phyloP scores from a whole-genome alignment of 805 yeast species.

The Cyberlindnera xylosilytica region DNA sequence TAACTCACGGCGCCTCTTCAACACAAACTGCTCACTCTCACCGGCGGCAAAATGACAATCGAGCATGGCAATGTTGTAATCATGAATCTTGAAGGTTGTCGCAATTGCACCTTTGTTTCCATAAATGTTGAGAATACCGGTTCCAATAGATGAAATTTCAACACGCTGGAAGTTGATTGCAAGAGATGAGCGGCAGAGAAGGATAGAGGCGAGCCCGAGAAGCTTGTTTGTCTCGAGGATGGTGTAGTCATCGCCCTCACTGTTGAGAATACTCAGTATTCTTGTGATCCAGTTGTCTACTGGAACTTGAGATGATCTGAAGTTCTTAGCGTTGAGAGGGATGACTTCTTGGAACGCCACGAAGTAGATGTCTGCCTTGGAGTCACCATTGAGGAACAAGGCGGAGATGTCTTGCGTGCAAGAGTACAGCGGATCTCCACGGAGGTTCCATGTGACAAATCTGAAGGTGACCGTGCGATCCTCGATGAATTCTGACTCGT shows the following conservation, averaged over 20 bases:
- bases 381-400: conserved; percentile 5
- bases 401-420: conserved; percentile 19
- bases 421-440: conserved; percentile 27
- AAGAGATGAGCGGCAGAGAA: conserved; percentile 35
- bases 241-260: conserved; percentile 27
- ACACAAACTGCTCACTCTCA: conserved; percentile 33
- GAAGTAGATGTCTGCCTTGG: conserved; percentile 35
- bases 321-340: conserved; percentile 38
- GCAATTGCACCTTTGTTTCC: conserved; percentile 62
- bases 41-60: conserved; percentile 59
- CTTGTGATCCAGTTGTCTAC: conserved; percentile 33
- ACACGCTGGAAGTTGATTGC: conserved; percentile 38
- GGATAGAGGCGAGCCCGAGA: conserved; percentile 48
- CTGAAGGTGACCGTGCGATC: conserved; percentile 24
- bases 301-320: conserved; percentile 33
- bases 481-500: conserved; percentile 19
- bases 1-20: conserved; percentile 43
- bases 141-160: conserved; percentile 44
- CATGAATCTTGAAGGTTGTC: conserved; percentile 36
- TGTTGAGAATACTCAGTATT: conserved; percentile 21
- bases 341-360: conserved; percentile 50
- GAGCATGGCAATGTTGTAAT: conserved; percentile 34
- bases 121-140: conserved; percentile 55
- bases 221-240: conserved; percentile 45
- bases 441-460: conserved; percentile 39